A percentile compares a stretch with the other conserved stretches of the same genome.
Evolutionary conservation across 2,329 filamentous ascomycete species (phyloP).

Genomic region (Monilinia polystroma): DNA sequence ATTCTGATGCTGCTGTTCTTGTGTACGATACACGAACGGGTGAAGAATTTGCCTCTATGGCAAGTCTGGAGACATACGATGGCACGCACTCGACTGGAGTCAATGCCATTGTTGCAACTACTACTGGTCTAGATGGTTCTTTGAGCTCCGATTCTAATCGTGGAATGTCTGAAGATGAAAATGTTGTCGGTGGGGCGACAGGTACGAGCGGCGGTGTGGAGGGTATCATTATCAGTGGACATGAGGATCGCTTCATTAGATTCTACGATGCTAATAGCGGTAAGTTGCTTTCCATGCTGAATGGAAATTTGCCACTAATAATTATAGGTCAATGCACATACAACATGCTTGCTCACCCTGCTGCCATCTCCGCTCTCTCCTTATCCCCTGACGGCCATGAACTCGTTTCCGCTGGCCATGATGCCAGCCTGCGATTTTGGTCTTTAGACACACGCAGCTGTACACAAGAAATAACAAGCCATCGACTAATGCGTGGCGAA

Average conservation of each 20-base stretch:
- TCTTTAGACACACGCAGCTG: conserved; percentile 92
- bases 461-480: conserved; percentile 90
- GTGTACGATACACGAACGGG: conserved; percentile 91
- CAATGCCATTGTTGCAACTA: conserved; percentile 88
- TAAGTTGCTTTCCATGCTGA: conserved; percentile 52
- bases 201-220: conserved; percentile 76
- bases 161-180: conserved; percentile 67
- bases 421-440: conserved; percentile 96
- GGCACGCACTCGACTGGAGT: conserved; percentile 79
- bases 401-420: conserved; percentile 92
- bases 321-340: conserved; percentile 94
- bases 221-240: conserved; percentile 91
- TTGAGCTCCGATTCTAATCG: conserved; percentile 61
- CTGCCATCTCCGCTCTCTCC: conserved; percentile 86
- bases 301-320: not conserved
- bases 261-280: conserved; percentile 99
- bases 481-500: conserved; percentile 92
- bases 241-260: conserved; percentile 92
- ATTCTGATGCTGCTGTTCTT: conserved; percentile 83
- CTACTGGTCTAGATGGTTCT: conserved; percentile 70
- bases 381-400: conserved; percentile 91
- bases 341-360: conserved; percentile 94
- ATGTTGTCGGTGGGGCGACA: conserved; percentile 77
- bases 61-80: conserved; percentile 90
- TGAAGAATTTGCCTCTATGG: conserved; percentile 85